Evolutionary conservation across 1,139 yeast species (phyloP), one percentile per base, ranked within the genome.

Genomic region (Blastobotrys aristatus): DNA sequence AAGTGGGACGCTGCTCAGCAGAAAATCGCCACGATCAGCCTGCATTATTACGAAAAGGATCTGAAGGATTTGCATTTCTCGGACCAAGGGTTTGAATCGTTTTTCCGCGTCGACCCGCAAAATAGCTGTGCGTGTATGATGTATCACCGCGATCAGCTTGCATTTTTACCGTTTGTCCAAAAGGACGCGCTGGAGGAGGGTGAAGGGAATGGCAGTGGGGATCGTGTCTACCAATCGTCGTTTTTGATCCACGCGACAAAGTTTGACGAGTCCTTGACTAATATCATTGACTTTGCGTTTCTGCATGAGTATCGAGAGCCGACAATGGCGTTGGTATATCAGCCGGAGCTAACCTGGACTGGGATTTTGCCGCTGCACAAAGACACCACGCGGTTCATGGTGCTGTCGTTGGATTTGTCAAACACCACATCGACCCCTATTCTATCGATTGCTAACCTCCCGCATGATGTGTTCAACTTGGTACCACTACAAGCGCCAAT

Each of bases 31-130:
- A 88, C 97, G 0, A 75, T 80, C 2, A 86, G 96, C 44, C 71
- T 92, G 48, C 99, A 92, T 66, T 88, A 78, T 63, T 92, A 90
- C 64, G 97, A 90, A 60, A 77, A 79, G 47, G 77, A 81, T 39
- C 73, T 85, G 13, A 48, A 76, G 69, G 57, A 74, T 71, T 48
- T 63, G 72, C 49, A 79, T 79, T 36, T 72, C 71, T 51, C 79
- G 74, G 61, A 74, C 67, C 50, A 65, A 73, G 46, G 61, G 61
- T 48, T 66, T 67, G 42, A 70, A 5, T 69, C 88, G 0, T 69
- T 71, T 20, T 71, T 87, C 54, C 67, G 81, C 27, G 71, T 83
- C 0, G 96, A 88, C 50, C 90, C 95, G 1, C 72, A 72, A 46
- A 71, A 73, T 35, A 69, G 79, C 14, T 81, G 89, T 52, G 70